Evolutionary conservation across 169 alveolate genomes (phyloP).

Genomic region (Plasmodium chabaudi): DNA sequence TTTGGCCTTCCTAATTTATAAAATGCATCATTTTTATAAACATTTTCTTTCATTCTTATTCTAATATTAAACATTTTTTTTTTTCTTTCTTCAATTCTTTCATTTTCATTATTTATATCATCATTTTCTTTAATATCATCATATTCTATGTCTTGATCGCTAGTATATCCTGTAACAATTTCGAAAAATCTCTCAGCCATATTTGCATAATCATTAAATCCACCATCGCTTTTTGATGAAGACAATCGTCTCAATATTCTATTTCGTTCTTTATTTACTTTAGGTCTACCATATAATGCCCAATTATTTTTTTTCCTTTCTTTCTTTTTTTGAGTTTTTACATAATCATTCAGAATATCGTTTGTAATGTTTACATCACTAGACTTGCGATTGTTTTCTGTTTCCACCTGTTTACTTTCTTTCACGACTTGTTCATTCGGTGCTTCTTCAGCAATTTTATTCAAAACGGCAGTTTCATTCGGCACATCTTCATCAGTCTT

Average conservation of each 20-base stretch:
- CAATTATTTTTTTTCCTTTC: constrained; percentile 70
- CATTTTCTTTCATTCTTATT: constrained; percentile 40
- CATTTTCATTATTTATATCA: neutral
- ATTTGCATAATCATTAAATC: constrained; percentile 39
- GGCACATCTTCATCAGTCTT: neutral
- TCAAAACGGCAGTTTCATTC: neutral
- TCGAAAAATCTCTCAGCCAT: constrained; percentile 63
- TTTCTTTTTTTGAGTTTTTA: constrained; percentile 12
- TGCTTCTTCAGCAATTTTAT: neutral
- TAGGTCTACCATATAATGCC: constrained; percentile 74
- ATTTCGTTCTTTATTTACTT: constrained; percentile 59
- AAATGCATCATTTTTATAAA: constrained; percentile 23
- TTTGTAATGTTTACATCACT: neutral
- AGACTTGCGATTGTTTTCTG: neutral
- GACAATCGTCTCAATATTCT: constrained; percentile 33
- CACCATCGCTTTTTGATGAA: constrained; percentile 55
- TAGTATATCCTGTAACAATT: constrained; percentile 51
- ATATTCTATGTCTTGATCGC: constrained; percentile 39
- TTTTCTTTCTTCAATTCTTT: neutral
- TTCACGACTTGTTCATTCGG: neutral
- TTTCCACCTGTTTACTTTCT: neutral
- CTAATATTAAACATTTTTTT: constrained; percentile 16
- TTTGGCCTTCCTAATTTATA: constrained; percentile 60
- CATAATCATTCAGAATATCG: constrained; percentile 46
- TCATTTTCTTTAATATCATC: constrained; percentile 3